phyloP scores from a whole-genome alignment of 805 yeast species.

The Sungouiozyma intestinalis region DNA sequence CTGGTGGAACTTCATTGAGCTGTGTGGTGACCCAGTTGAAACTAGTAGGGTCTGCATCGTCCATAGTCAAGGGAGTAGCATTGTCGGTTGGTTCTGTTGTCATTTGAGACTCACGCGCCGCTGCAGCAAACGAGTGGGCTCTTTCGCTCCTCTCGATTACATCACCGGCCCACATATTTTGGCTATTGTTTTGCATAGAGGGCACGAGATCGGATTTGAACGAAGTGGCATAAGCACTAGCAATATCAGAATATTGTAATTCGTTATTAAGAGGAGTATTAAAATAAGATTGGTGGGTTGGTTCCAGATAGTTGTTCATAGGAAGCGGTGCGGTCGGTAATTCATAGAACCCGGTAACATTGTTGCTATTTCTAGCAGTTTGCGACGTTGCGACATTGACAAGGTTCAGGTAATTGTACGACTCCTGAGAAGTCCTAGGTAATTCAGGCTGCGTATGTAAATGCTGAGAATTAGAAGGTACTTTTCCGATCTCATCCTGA shows the following conservation, averaged over 20 bases:
- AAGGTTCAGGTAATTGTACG: not conserved
- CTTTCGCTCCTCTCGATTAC: conserved; percentile 4
- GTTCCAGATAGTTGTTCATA: not conserved
- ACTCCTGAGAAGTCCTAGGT: not conserved
- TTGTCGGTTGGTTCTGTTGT: too few relatives aligned
- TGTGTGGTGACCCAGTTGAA: conserved; percentile 59
- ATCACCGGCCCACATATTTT: not conserved
- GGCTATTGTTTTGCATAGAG: not conserved
- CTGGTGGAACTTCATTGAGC: conserved; percentile 51
- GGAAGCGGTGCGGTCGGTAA: not conserved
- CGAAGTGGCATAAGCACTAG: not conserved
- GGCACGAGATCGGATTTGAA: not conserved
- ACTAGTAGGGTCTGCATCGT: conserved; percentile 49
- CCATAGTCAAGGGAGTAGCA: conserved; percentile 30
- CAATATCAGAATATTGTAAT: not conserved
- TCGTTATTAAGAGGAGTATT: not conserved
- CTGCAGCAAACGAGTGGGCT: conserved; percentile 10
- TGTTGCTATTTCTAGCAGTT: not conserved
- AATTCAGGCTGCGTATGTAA: not conserved
- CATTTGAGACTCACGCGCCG: too few relatives aligned
- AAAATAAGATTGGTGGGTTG: not conserved
- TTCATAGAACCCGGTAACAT: not conserved
- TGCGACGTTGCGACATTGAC: not conserved
- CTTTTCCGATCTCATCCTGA: not conserved
- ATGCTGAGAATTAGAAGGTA: not conserved